Evolutionary conservation across 164 flowering plant genomes (phyloP).

Genomic region (Piper longum): DNA sequence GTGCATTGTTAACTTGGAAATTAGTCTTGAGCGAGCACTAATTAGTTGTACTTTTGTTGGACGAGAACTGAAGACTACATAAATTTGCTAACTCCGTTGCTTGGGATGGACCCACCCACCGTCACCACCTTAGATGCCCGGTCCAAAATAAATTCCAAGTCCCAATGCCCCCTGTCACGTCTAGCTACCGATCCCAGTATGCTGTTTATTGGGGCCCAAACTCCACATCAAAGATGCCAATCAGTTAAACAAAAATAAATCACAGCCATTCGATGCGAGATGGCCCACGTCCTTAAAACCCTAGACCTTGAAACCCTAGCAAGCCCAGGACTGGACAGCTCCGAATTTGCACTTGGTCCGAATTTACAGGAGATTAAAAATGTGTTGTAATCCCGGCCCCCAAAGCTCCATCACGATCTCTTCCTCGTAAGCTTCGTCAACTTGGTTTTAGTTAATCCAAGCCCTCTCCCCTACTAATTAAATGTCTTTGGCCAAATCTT

Average conservation of each 20-base stretch:
- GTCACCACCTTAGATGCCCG: background rate
- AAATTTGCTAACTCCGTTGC: background rate
- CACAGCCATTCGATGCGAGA: too few species aligned
- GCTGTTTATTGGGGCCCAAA: background rate
- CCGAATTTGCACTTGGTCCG: too few species aligned
- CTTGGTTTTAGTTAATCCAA: conserved; percentile 13
- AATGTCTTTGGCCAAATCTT: background rate
- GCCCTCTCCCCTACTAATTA: conserved; percentile 4
- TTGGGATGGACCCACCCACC: background rate
- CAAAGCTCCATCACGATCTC: conserved; percentile 60
- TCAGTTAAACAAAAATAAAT: too few species aligned
- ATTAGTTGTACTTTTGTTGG: background rate
- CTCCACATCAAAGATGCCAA: background rate
- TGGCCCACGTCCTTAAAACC: too few species aligned
- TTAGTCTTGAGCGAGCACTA: background rate
- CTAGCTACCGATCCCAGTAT: background rate
- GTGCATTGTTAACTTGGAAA: background rate
- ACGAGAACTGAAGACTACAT: background rate
- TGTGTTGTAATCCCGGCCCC: conserved; percentile 32
- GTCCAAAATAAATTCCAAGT: background rate
- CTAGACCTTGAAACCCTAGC: conserved; percentile 1
- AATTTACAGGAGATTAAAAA: background rate
- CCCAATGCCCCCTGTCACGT: background rate
- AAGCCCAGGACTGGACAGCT: background rate
- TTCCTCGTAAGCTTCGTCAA: conserved; percentile 42